Conservation (phyloP, 2,329 filamentous ascomycete genomes). For the Cordyceps fumosorosea region DNA sequence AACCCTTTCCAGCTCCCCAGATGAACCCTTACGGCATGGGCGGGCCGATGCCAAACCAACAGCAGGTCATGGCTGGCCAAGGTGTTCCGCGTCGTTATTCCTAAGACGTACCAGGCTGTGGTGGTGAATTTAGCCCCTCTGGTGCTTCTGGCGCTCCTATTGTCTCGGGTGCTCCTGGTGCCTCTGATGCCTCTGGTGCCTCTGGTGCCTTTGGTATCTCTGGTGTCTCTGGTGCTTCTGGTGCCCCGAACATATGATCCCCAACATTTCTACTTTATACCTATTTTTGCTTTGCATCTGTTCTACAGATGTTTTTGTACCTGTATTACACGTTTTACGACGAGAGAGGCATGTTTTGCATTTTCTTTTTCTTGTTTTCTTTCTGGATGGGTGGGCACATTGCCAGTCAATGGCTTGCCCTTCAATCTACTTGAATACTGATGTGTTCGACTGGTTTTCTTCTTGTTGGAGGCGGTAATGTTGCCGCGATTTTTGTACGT, state of each 20-base stretch:
- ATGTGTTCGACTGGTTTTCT: neutral
- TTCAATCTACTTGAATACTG: neutral
- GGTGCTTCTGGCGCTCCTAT: no score
- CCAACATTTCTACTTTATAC: neutral
- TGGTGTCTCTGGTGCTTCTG: no score
- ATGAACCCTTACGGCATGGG: conserved; percentile 56
- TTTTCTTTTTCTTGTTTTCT: neutral
- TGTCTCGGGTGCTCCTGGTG: no score
- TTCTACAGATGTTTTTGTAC: neutral
- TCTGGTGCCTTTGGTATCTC: no score
- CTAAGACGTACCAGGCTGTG: conserved; percentile 26
- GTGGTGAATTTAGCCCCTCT: no score
- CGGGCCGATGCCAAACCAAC: conserved; percentile 42
- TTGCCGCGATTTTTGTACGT: neutral
- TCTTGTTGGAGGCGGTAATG: neutral
- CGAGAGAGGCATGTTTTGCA: neutral
- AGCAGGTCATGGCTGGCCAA: conserved; percentile 51
- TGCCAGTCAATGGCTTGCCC: neutral
- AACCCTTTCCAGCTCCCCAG: conserved; percentile 43
- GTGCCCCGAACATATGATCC: no score
- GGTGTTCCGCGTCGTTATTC: conserved; percentile 50
- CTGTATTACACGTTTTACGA: conserved; percentile 8
- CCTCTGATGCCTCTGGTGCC: neutral
- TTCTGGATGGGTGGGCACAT: neutral
- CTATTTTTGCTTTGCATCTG: neutral